phyloP scores from a whole-genome alignment of 768 basidiomycete species.

The Leccinum pellstonianum region DNA sequence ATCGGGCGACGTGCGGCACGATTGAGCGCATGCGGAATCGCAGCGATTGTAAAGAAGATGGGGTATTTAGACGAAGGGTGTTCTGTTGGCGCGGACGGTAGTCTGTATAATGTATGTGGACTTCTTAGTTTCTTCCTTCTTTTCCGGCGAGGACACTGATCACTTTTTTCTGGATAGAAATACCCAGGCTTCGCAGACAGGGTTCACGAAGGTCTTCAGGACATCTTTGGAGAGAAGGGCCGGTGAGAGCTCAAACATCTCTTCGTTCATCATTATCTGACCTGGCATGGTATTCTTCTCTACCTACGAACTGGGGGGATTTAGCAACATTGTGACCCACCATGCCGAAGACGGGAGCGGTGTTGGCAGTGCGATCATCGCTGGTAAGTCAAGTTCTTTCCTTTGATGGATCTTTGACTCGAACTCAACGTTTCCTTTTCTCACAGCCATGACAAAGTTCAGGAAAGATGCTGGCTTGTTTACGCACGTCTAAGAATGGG shows the following conservation, averaged over 20 bases:
- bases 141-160: conserved; percentile 1
- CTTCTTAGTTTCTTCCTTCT: background rate
- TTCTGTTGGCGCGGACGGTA: conserved; percentile 88
- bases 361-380: conserved; percentile 96
- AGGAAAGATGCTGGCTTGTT: conserved; percentile 69
- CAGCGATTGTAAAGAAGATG: conserved; percentile 94
- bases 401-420: background rate
- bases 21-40: conserved; percentile 92
- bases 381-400: conserved; percentile 45
- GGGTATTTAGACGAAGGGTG: conserved; percentile 90
- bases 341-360: conserved; percentile 63
- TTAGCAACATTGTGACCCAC: conserved; percentile 45
- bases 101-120: conserved; percentile 81
- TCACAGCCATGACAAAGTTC: conserved; percentile 82
- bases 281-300: conserved; percentile 19
- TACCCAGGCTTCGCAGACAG: conserved; percentile 94
- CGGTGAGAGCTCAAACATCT: conserved; percentile 48
- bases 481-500: conserved; percentile 41
- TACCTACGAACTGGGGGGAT: conserved; percentile 48
- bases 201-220: conserved; percentile 88
- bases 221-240: conserved; percentile 96
- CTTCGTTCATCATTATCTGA: background rate
- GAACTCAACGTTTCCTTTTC: conserved; percentile 2
- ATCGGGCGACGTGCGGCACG: conserved; percentile 89
- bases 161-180: conserved; percentile 57